Evolutionary conservation across 139 green algal genomes (phyloP), one percentile per base, ranked within the genome.

Genomic region (Ettlia oleoabundans): DNA sequence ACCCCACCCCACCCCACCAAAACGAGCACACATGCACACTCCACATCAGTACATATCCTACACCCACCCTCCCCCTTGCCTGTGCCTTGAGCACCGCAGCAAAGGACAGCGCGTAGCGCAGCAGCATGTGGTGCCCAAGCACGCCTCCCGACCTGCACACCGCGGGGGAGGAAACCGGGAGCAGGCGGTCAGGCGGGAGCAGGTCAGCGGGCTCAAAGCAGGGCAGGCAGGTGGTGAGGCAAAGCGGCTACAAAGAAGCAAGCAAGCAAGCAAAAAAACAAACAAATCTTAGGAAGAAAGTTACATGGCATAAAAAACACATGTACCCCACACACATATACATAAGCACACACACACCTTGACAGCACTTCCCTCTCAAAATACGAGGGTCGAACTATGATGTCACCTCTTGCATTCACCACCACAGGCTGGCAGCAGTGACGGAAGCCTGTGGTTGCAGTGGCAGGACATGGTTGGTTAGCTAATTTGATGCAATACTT

Each of bases 21-120:
- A n/a, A n/a, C n/a, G n/a, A n/a, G n/a, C n/a, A n/a, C n/a, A n/a
- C n/a, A n/a, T n/a, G n/a, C n/a, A n/a, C n/a, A n/a, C n/a, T n/a
- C n/a, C n/a, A n/a, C n/a, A n/a, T n/a, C n/a, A n/a, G n/a, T n/a
- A n/a, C n/a, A n/a, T n/a, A n/a, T n/a, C n/a, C n/a, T n/a, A n/a
- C n/a, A n/a, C n/a, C n/a, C n/a, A n/a, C n/a, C n/a, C n/a, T n/a
- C n/a, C n/a, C n/a, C n/a, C n/a, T n/a, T n/a, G n/a, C n/a, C 75
- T 81, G 73, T 7, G 73, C 73, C 37, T 80, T 80, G 53, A 80
- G 21, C 35, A 80, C 53, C 8, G 73, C 73, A 24, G 53, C 73
- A n/a, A 80, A 28, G 2, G 73, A 80, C 4, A 80, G 73, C 2
- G 73, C 73, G 37, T 80, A 80, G 7, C 38, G 37, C 4, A 35